Evolutionary conservation across 441 rosid species (phyloP).

Genomic region (Sinapis alba): DNA sequence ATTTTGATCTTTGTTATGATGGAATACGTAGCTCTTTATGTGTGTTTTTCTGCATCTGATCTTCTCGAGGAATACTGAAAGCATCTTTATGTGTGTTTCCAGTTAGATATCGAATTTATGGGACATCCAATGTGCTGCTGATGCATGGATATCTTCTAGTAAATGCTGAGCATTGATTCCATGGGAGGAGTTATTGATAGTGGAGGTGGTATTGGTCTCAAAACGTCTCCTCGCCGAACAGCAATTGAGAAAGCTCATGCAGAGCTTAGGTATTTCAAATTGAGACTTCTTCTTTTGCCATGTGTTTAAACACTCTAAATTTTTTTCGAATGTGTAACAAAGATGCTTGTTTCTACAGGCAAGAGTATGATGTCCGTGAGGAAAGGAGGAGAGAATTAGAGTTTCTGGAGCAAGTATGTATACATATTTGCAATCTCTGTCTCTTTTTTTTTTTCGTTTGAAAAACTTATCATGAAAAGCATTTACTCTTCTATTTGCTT

Average conservation of each 20-base stretch:
- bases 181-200: slow-evolving; percentile 99
- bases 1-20: background rate
- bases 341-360: slow-evolving; percentile 57
- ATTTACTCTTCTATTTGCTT: slow-evolving; percentile 35
- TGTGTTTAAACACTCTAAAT: slow-evolving; percentile 1
- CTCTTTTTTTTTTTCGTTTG: slow-evolving; percentile 21
- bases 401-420: slow-evolving; percentile 94
- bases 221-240: slow-evolving; percentile 88
- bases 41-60: slow-evolving; percentile 3
- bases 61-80: slow-evolving; percentile 12
- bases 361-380: slow-evolving; percentile 97
- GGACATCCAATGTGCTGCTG: slow-evolving; percentile 52
- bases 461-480: slow-evolving; percentile 13
- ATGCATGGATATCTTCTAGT: slow-evolving; percentile 80
- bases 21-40: slow-evolving; percentile 8
- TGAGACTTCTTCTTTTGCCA: slow-evolving; percentile 10
- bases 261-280: slow-evolving; percentile 77
- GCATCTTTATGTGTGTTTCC: background rate
- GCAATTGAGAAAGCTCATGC: slow-evolving; percentile 98
- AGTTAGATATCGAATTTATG: slow-evolving; percentile 43
- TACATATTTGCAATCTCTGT: slow-evolving; percentile 25
- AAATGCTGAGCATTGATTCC: slow-evolving; percentile 98
- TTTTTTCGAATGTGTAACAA: slow-evolving; percentile 20
- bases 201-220: slow-evolving; percentile 88
- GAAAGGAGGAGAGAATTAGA: slow-evolving; percentile 95